These are phyloP conservation scores for Syncephalastrum monosporum DNA, from an alignment of 371 early-diverging fungal species.

Conservation along the genomic window DNA sequence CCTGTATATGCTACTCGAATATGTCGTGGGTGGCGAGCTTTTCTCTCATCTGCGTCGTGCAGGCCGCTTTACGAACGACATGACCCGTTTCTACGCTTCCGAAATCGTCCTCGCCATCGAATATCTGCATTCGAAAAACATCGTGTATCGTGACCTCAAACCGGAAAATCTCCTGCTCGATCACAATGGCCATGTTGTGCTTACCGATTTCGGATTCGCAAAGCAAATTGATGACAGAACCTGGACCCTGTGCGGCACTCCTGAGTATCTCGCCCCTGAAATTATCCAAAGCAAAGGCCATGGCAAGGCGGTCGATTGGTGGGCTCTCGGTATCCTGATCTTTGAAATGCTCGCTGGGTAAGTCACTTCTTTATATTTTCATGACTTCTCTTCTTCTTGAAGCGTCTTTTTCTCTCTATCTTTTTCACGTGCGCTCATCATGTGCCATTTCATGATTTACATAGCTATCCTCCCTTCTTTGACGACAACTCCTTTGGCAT, in stretches of 20 bases:
- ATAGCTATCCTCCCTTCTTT: slow-evolving; percentile 92
- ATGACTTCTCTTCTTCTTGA: too few relatives aligned
- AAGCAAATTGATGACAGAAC: slow-evolving; percentile 67
- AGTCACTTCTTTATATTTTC: neutral
- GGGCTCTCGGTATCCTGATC: slow-evolving; percentile 96
- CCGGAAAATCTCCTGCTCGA: slow-evolving; percentile 88
- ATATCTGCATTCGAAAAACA: slow-evolving; percentile 81
- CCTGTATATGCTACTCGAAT: slow-evolving; percentile 91
- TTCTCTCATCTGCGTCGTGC: slow-evolving; percentile 85
- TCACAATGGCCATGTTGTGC: slow-evolving; percentile 85
- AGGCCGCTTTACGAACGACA: slow-evolving; percentile 82
- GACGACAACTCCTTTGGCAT: slow-evolving; percentile 91
- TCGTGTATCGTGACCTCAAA: slow-evolving; percentile 91
- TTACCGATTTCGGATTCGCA: slow-evolving; percentile 97
- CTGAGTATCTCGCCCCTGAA: slow-evolving; percentile 98
- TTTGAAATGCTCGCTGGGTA: slow-evolving; percentile 94
- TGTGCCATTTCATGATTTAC: neutral
- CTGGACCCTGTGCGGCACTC: slow-evolving; percentile 97
- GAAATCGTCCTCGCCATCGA: slow-evolving; percentile 71
- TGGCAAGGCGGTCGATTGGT: slow-evolving; percentile 97
- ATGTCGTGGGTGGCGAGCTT: slow-evolving; percentile 89
- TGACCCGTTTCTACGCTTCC: slow-evolving; percentile 72
- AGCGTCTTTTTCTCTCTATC: too few relatives aligned
- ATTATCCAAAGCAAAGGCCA: slow-evolving; percentile 97
- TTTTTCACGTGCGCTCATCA: neutral